Conservation (phyloP, 345 rosid species). For the Ceriops tagal region DNA sequence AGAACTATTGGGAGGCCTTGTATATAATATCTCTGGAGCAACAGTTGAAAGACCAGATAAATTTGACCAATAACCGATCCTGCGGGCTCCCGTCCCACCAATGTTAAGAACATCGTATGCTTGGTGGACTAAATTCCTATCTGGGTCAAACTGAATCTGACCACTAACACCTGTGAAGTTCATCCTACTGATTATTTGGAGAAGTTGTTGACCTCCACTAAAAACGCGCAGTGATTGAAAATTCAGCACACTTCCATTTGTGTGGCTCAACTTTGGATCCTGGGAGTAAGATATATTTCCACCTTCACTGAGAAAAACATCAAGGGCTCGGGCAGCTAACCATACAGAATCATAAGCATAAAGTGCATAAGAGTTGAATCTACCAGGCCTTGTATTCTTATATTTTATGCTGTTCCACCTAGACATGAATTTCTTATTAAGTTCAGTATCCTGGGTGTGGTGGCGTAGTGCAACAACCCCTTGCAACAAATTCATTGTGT, state of each 20-base stretch:
- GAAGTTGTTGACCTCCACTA: constrained; percentile 66
- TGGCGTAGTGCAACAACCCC: constrained; percentile 89
- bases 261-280: constrained; percentile 48
- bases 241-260: constrained; percentile 47
- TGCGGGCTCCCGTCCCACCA: constrained; percentile 50
- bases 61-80: constrained; percentile 92
- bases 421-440: constrained; percentile 44
- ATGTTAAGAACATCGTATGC: constrained; percentile 78
- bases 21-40: constrained; percentile 58
- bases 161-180: constrained; percentile 78
- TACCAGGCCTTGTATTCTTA: constrained; percentile 21
- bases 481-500: constrained; percentile 60
- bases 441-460: constrained; percentile 61
- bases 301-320: constrained; percentile 51
- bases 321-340: constrained; percentile 84
- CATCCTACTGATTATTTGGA: constrained; percentile 47
- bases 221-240: constrained; percentile 57
- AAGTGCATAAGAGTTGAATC: constrained; percentile 71
- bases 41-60: constrained; percentile 61
- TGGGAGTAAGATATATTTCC: constrained; percentile 61
- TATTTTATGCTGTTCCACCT: constrained; percentile 52
- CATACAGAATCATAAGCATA: constrained; percentile 93
- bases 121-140: constrained; percentile 56
- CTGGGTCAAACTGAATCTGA: constrained; percentile 49
- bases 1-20: constrained; percentile 50